Conservation (phyloP, 2,329 filamentous ascomycete species). For the Chalara sp. region DNA sequence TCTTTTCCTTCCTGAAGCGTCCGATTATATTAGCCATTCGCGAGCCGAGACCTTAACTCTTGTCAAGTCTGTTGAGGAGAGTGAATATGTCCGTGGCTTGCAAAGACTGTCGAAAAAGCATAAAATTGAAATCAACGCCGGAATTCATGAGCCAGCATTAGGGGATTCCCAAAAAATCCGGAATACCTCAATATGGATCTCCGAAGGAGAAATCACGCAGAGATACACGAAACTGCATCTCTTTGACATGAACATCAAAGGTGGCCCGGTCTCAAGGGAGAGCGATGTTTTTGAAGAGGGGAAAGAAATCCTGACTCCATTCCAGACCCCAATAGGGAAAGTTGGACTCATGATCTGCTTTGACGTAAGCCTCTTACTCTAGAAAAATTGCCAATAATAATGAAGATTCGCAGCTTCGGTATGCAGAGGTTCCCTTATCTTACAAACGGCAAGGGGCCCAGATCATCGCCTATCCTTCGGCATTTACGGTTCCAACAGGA, state of each 20-base stretch:
- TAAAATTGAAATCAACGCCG: conserved; percentile 9
- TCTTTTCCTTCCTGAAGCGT: conserved; percentile 6
- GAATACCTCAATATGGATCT: conserved; percentile 11
- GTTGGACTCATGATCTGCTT: conserved; percentile 12
- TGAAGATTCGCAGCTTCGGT: conserved; percentile 5
- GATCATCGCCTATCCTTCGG: conserved; percentile 12
- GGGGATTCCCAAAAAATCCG: conserved; percentile 8
- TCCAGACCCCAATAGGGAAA: conserved; percentile 7
- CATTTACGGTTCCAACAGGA: conserved; percentile 12
- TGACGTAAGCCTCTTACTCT: conserved; percentile 4
- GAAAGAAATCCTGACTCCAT: conserved; percentile 9
- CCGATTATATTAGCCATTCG: conserved; percentile 12
- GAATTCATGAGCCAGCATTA: conserved; percentile 10
- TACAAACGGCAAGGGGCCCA: conserved; percentile 10
- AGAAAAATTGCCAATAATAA: background rate
- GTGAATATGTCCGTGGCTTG: conserved; percentile 4
- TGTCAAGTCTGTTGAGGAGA: background rate
- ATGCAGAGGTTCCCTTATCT: conserved; percentile 10
- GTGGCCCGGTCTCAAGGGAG: conserved; percentile 8
- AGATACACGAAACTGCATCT: conserved; percentile 13
- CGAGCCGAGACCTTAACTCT: conserved; percentile 6
- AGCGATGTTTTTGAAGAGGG: conserved; percentile 9
- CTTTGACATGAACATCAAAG: conserved; percentile 12
- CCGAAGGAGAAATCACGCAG: conserved; percentile 7
- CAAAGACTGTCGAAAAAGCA: conserved; percentile 8